These are phyloP conservation scores for Penicillium sp. DNA, from an alignment of 2,329 filamentous ascomycete genomes.

Conservation along the genomic window DNA sequence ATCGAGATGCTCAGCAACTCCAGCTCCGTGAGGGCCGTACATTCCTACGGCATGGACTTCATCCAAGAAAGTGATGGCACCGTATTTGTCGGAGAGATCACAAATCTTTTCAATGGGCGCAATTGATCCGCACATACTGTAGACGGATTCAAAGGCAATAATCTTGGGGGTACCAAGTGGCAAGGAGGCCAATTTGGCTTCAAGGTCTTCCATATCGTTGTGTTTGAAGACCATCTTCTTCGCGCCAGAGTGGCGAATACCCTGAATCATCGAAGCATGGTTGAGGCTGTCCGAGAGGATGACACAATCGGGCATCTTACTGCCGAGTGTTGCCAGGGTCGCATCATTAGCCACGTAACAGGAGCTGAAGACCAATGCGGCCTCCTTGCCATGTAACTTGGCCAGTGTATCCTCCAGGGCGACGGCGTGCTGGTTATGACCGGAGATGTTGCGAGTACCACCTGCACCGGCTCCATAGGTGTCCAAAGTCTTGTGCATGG, in stretches of 20 bases:
- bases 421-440: constrained; percentile 93
- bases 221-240: constrained; percentile 99
- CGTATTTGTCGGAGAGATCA: constrained; percentile 95
- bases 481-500: constrained; percentile 93
- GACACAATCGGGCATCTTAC: constrained; percentile 93
- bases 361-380: constrained; percentile 90
- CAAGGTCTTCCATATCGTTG: constrained; percentile 90
- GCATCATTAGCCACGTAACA: constrained; percentile 99
- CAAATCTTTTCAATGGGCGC: constrained; percentile 95
- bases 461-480: constrained; percentile 93
- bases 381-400: constrained; percentile 86
- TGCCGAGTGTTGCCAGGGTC: constrained; percentile 92
- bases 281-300: constrained; percentile 97
- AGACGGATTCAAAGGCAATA: constrained; percentile 97
- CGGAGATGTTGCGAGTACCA: constrained; percentile 95
- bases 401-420: constrained; percentile 78
- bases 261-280: constrained; percentile 99
- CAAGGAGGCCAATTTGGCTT: constrained; percentile 85
- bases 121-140: constrained; percentile 98
- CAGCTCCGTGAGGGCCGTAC: constrained; percentile 94
- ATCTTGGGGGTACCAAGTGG: constrained; percentile 88
- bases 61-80: constrained; percentile 94
- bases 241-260: constrained; percentile 93
- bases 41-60: constrained; percentile 99
- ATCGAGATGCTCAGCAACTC: constrained; percentile 95